Evolutionary conservation across 2,329 filamentous ascomycete species (phyloP).

Genomic region (Arthrobotrys pseudoclavata): DNA sequence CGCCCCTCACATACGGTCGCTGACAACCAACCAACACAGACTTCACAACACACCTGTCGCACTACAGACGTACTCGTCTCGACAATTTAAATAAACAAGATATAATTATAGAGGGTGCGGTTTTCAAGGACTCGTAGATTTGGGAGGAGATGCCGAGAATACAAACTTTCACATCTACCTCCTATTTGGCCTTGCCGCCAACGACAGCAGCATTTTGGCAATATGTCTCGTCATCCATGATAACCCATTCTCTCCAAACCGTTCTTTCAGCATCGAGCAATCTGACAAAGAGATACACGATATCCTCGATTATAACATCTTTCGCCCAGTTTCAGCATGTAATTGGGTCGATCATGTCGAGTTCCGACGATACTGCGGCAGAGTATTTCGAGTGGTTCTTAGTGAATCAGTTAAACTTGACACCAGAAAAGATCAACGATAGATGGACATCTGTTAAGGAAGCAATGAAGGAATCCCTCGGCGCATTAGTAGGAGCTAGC

Average conservation of each 20-base stretch:
- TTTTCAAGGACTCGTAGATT: constrained; percentile 14
- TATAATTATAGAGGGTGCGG: neutral
- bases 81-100: constrained; percentile 1
- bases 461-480: constrained; percentile 53
- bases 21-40: constrained; percentile 35
- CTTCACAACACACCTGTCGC: constrained; percentile 18
- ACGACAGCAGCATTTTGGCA: constrained; percentile 58
- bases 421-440: constrained; percentile 51
- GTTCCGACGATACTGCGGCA: constrained; percentile 49
- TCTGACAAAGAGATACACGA: constrained; percentile 52
- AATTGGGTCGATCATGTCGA: constrained; percentile 57
- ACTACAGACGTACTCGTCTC: constrained; percentile 26
- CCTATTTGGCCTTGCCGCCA: constrained; percentile 49
- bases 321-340: constrained; percentile 59
- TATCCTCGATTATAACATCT: constrained; percentile 57
- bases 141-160: constrained; percentile 56
- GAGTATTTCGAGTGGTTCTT: constrained; percentile 58
- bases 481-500: constrained; percentile 46
- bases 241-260: constrained; percentile 56
- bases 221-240: constrained; percentile 57
- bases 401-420: constrained; percentile 48
- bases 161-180: constrained; percentile 56
- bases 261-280: constrained; percentile 58
- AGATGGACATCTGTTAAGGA: constrained; percentile 46
- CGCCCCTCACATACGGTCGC: constrained; percentile 40